Evolutionary conservation across 139 green algal species (phyloP), one percentile per base, ranked within the genome.

Genomic region (Marvania coccoides): DNA sequence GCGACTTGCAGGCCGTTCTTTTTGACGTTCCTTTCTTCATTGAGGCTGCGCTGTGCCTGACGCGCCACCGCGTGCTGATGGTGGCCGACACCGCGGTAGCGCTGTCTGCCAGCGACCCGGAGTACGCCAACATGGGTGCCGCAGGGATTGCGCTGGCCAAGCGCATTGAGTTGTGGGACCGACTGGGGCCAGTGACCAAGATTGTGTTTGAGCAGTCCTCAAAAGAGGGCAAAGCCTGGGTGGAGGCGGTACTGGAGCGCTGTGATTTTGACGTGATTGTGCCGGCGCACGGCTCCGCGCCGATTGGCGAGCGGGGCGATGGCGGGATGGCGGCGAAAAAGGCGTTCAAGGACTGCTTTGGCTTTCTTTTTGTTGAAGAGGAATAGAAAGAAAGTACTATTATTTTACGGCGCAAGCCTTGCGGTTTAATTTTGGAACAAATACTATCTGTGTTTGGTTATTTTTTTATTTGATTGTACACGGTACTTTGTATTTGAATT

Each of bases 11-110:
- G 3, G 37, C 29, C 14, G 51, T 65, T 30, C 26, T 66, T 31
- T 53, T 71, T 6, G 55, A 58, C 5, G 54, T 61, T 14, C 51
- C 62, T 28, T 76, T 71, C 35, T 76, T 76, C 39, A 48, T 76
- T 5, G 69, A 76, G 59, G 37, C 54, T 1, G 61, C 62, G 1
- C 31, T 76, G 14, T 37, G 55, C 12, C 53, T 76, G 48, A 54
- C 48, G 38, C 46, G 42, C 38, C 47, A 76, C 40, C 24, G 42
- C 13, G 51, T 65, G 3, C 48, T 76, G 58, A 54, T 76, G 51
- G 46, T 76, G 28, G 61, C 69, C 8, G 69, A 76, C 38, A 76
- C 69, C 26, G 69, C 59, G 61, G 58, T 23, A 39, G 45, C 31
- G 29, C 24, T 71, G 19, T 47, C 14, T 54, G 26, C 28, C 3